Percentiles rank a stretch among this genome's conserved stretches.
Conservation (phyloP, 2,329 filamentous ascomycete species). For the Xylariaceae sp. region DNA sequence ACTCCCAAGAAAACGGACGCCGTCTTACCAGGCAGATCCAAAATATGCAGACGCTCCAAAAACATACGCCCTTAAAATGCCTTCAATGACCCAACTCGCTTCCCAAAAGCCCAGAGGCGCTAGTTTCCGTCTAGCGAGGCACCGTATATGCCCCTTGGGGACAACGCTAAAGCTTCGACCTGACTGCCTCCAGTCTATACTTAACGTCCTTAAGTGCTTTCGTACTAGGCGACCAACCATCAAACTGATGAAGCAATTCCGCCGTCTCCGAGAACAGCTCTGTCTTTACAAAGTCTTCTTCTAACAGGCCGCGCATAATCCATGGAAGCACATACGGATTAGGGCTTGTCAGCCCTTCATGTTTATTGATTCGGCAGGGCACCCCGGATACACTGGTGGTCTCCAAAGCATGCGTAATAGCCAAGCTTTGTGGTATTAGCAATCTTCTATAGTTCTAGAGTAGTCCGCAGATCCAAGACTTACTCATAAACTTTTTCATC, state of each 20-base stretch:
- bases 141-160: too few species aligned
- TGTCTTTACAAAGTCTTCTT: conserved; percentile 87
- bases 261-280: conserved; percentile 77
- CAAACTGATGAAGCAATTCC: conserved; percentile 82
- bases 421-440: conserved; percentile 50
- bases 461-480: conserved; percentile 36
- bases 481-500: conserved; percentile 82
- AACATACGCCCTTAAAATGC: conserved; percentile 9
- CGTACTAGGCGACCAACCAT: conserved; percentile 87
- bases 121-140: conserved; percentile 1
- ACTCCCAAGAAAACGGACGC: background rate
- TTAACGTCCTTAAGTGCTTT: conserved; percentile 96
- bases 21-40: background rate
- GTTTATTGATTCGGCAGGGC: conserved; percentile 54
- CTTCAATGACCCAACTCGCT: conserved; percentile 6
- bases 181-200: conserved; percentile 87
- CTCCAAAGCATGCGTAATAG: conserved; percentile 73
- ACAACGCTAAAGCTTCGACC: conserved; percentile 69
- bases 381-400: conserved; percentile 60
- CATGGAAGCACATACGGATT: conserved; percentile 94
- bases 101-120: conserved; percentile 6
- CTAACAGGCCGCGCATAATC: conserved; percentile 90
- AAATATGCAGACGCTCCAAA: background rate
- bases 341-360: conserved; percentile 53
- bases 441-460: conserved; percentile 1